These are phyloP conservation scores for Fagus sylvatica DNA, from an alignment of 306 rosid genomes.

Conservation along the genomic window DNA sequence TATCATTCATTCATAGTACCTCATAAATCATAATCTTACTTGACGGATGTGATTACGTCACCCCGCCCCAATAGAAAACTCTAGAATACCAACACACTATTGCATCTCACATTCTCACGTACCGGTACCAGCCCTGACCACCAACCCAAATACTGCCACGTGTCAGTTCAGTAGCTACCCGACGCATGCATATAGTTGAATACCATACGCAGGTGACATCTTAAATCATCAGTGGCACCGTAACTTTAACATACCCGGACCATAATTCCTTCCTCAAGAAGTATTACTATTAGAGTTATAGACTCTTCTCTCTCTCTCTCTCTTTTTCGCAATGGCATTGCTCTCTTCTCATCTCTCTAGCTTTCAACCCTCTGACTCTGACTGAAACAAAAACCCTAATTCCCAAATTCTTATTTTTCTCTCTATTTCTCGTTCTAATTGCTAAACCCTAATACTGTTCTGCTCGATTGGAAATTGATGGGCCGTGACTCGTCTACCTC, in stretches of 20 bases:
- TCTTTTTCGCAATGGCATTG: no score
- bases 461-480: slow-evolving; percentile 32
- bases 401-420: no score
- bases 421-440: neutral
- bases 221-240: neutral
- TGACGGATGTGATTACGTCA: slow-evolving; percentile 24
- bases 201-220: neutral
- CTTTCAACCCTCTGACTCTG: slow-evolving; percentile 1
- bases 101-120: neutral
- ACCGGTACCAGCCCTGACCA: no score
- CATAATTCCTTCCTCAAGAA: no score
- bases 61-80: neutral
- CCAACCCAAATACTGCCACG: neutral
- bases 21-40: no score
- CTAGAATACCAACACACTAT: neutral
- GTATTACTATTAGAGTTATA: no score
- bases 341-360: neutral
- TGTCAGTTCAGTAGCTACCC: neutral
- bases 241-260: neutral
- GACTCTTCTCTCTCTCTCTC: accelerated
- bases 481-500: slow-evolving; percentile 36
- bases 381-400: neutral
- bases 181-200: no score
- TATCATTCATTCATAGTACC: no score
- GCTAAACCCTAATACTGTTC: slow-evolving; percentile 23